Base-by-base conservation (phyloP, 257 asterid species). In the Solanum okadae region DNA sequence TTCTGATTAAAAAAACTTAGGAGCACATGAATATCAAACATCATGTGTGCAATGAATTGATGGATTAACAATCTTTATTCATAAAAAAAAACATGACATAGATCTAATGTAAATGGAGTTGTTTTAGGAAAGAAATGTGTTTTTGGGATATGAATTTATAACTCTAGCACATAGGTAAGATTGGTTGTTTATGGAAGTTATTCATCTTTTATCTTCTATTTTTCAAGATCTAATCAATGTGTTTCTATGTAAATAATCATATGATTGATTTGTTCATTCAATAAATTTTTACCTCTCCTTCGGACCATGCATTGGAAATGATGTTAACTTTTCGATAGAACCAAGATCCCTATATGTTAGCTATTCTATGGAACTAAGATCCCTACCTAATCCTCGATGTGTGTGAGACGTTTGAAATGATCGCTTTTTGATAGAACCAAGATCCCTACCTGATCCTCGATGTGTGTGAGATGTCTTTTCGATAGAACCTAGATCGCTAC, bases 231-330 rank as follows among this genome's bases (percentile, higher is more conserved):
- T 81, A 46, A 29, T 40, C 61, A 4, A 77, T 38, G 34, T 75
- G 31, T 22, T 40, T 38, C 13, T n/a, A 12, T 77, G 34, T 77
- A 18, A 38, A 23, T 16, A 2, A 3, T 22, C 6, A 75, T 37
- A 22, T 10, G 15, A 6, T 77, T 77, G 59, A 77, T 79, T 79
- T 16, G n/a, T 25, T 44, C 25, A 42, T 44, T 79, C 68, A 46
- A 81, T 29, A 29, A 20, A 16, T 81, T 49, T 37, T 65, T 46
- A 75, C 12, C 15, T 72, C 6, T 29, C 76, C 20, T 0, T 0
- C 0, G 6, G 0, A 46, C 20, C 5, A 4, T 16, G 15, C 2
- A 15, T 0, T 63, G 6, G 13, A 63, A 63, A 0, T 25, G 20
- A 16, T 18, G 79, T 29, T 29, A 70, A 34, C 7, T 15, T 14